Evolutionary conservation across 2,329 filamentous ascomycete species (phyloP), one percentile per base, ranked within the genome.

Genomic region (Fusarium napiforme): DNA sequence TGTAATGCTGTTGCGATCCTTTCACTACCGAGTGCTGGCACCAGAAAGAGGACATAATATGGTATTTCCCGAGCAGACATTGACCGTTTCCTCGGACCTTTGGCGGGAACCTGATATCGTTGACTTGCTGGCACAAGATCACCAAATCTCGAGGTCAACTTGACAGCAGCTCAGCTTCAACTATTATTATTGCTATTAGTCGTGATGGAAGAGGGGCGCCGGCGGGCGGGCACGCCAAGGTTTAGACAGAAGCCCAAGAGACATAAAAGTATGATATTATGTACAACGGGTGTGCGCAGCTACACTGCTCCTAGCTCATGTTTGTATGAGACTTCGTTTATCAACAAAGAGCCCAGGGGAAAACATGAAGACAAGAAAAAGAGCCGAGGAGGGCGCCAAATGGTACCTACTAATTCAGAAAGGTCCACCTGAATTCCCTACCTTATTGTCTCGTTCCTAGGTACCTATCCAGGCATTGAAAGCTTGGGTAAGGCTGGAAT

Each of bases 1-100:
- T 40, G 77, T 7, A 94, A 96, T 78, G 89, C 93, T 1, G 86
- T 88, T 4, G 83, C 84, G 4, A 88, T 91, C 2, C 85, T 97
- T 97, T 30, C 88, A 7, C 92, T 77, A 85, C 85, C 1, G 84
- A 87, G 59, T 79, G 87, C 86, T 87, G 87, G 87, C 2, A 79
- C 88, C 39, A 89, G 91, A 72, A 87, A 86, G 74, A 89, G 87
- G 53, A 83, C 83, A 1, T 79, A 90, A 30, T 76, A 81, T 21
- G 79, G 78, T 47, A 74, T 81, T 28, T 73, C 55, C 9, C 52
- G 76, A 40, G 76, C 78, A 11, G 73, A 72, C 28, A 67, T 81
- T 18, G 77, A 78, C 14, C 58, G 71, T 10, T 81, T 77, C 40
- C 62, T 82, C 30, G 45, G 77, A 16, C 79, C 73, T 67, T 66